Evolutionary conservation across 805 yeast genomes (phyloP), one percentile per base, ranked within the genome.

Genomic region (Yarrowia sp.): DNA sequence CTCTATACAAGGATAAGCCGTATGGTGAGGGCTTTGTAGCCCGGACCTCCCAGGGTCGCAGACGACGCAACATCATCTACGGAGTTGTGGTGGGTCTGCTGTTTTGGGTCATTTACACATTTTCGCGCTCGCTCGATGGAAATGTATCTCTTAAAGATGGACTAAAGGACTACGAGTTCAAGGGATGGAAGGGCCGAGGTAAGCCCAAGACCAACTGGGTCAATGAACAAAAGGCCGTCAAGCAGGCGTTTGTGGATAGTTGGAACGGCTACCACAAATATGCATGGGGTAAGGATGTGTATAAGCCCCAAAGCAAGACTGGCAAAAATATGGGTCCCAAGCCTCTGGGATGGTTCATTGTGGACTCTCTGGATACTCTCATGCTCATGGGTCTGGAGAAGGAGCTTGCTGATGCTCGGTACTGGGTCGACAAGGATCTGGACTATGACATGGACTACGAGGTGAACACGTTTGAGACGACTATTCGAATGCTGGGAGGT

Each of bases 401-500:
- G 10, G 92, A 90, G 74, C 80, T 89, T 41, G 78, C 77, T 45
- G 82, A 85, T 38, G 93, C 96, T 7, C 84, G 86, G 70, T 76
- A 84, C 5, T 93, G 97, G 97, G 89, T 93, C 61, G 82, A 84
- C 59, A 79, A 87, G 69, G 91, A 86, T 64, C 81, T 93, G 72
- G 82, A 82, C 67, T 92, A 91, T 75, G 86, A 87, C 73, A 85
- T 90, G 72, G 90, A 91, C 75, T 85, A 87, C 70, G 84, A 84
- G 43, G 95, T 91, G 50, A 92, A 89, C 75, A 88, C 92, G 7
- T 93, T 93, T 78, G 98, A 92, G 76, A 92, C 97, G n/a, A 91
- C 98, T 7, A 92, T 91, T 72, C 83, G 97, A 76, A 91, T 93
- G 96, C 80, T 93, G 35, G 98, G 98, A 53, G 98, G 98, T 0